Evolutionary conservation across 768 basidiomycete species (phyloP), one percentile per base, ranked within the genome.

Genomic region (Postia placenta): DNA sequence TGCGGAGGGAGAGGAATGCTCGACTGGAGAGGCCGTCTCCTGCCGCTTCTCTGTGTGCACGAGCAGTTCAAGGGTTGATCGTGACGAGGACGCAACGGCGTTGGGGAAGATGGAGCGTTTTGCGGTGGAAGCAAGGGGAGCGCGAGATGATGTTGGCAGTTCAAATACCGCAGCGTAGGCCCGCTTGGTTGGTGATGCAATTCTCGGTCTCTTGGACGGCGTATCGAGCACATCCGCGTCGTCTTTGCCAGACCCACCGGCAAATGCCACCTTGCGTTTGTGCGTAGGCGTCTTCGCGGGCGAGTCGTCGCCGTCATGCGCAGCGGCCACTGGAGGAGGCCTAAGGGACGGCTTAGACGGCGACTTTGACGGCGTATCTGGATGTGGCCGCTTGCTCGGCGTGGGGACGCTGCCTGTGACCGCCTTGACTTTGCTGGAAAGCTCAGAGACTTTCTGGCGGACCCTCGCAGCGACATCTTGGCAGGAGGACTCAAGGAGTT

Each of bases 201-300:
- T 39, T 37, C 56, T 59, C 42, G 49, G 56, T 11, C 53, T 55
- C 54, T 62, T 62, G 2, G 60, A 51, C 2, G 61, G 61, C 11
- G 60, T 64, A 15, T 59, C 58, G 17, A 54, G 50, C 26, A 57
- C 50, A 7, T 53, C 43, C 24, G 49, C 49, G 30, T 60, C 58
- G 4, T 25, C 53, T 12, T 52, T 48, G 1, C 44, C 52, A 15
- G 48, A 26, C n/a, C 47, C 43, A 1, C 44, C 48, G 20, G 51
- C 43, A 33, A 62, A 60, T 22, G 53, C 56, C 23, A 61, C 60
- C 33, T 61, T 64, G 39, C 62, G 62, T 43, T 64, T 63, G 55
- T 60, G 60, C 5, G 51, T 50, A 0, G 61, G 60, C 14, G 61
- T 62, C 45, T 55, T 56, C 14, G 50, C 37, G 1, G 56, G 58